These are phyloP conservation scores for Fusarium tuaranense DNA, from an alignment of 2,329 filamentous ascomycete species.

Conservation along the genomic window DNA sequence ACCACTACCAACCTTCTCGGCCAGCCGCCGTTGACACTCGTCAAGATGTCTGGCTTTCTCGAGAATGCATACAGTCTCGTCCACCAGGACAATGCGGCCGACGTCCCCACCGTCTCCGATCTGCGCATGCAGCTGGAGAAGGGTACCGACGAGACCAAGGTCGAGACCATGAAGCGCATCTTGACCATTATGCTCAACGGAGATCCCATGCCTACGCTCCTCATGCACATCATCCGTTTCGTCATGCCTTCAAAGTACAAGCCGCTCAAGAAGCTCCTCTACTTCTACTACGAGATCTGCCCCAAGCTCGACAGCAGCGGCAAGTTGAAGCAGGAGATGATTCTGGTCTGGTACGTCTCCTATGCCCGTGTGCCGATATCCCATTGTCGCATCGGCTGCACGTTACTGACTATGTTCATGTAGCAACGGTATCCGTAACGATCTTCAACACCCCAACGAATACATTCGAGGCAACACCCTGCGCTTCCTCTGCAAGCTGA, in stretches of 20 bases:
- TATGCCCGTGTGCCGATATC: neutral
- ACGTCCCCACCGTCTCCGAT: slow-evolving; percentile 90
- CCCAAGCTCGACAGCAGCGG: slow-evolving; percentile 92
- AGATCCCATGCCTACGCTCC: slow-evolving; percentile 91
- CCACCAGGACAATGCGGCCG: slow-evolving; percentile 96
- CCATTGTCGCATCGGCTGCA: neutral
- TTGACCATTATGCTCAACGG: slow-evolving; percentile 98
- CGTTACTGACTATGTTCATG: slow-evolving; percentile 19
- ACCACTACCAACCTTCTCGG: slow-evolving; percentile 32
- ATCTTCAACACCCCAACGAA: slow-evolving; percentile 97
- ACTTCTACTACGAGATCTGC: slow-evolving; percentile 99
- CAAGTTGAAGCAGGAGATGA: slow-evolving; percentile 99
- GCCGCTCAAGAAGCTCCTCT: slow-evolving; percentile 95
- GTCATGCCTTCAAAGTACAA: slow-evolving; percentile 99
- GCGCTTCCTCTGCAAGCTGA: slow-evolving; percentile 95
- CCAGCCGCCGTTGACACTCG: slow-evolving; percentile 38
- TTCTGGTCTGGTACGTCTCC: slow-evolving; percentile 84
- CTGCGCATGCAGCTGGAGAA: slow-evolving; percentile 94
- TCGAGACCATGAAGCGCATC: slow-evolving; percentile 96
- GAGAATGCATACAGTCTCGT: slow-evolving; percentile 97
- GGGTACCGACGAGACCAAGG: slow-evolving; percentile 90
- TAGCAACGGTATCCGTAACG: slow-evolving; percentile 98
- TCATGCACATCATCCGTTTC: slow-evolving; percentile 99
- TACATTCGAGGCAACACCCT: slow-evolving; percentile 98
- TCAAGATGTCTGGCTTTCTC: slow-evolving; percentile 91